Evolutionary conservation across 163 green algal genomes (phyloP).

Genomic region (Volvox carteri): DNA sequence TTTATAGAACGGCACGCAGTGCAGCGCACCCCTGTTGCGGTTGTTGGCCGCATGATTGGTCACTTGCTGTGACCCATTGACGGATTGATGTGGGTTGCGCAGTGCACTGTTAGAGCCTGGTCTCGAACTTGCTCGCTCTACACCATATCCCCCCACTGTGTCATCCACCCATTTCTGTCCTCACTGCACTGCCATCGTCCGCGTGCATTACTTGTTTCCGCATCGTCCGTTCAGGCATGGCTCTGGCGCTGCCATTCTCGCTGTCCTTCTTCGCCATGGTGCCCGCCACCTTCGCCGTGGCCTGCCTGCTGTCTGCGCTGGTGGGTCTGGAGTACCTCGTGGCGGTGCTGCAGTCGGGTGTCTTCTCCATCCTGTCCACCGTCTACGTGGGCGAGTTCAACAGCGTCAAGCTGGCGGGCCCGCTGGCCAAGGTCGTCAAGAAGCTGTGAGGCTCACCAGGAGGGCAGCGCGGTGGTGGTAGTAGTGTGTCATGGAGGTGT

Average conservation of each 20-base stretch:
- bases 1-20: no score
- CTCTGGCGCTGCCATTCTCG: constrained; percentile 68
- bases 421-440: constrained; percentile 66
- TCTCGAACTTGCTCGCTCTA: no score
- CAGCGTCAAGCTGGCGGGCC: constrained; percentile 60
- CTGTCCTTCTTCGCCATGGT: constrained; percentile 68
- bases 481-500: not conserved
- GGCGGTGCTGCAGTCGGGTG: constrained; percentile 68
- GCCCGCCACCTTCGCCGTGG: constrained; percentile 64
- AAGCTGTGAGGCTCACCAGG: not conserved
- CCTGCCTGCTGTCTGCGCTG: constrained; percentile 68
- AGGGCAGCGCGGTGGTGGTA: not conserved
- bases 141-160: no score
- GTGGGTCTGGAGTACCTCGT: constrained; percentile 72
- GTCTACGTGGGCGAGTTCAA: constrained; percentile 74
- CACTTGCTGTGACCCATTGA: no score
- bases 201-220: no score
- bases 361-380: constrained; percentile 70
- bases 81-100: no score
- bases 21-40: no score
- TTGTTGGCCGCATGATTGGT: no score
- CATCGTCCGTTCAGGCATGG: constrained; percentile 63
- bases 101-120: no score
- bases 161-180: no score
- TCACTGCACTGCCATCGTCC: no score